Percentiles rank a stretch among this genome's conserved stretches.
Evolutionary conservation across 345 rosid species (phyloP).

Genomic region (Zanthoxylum bungeanum): DNA sequence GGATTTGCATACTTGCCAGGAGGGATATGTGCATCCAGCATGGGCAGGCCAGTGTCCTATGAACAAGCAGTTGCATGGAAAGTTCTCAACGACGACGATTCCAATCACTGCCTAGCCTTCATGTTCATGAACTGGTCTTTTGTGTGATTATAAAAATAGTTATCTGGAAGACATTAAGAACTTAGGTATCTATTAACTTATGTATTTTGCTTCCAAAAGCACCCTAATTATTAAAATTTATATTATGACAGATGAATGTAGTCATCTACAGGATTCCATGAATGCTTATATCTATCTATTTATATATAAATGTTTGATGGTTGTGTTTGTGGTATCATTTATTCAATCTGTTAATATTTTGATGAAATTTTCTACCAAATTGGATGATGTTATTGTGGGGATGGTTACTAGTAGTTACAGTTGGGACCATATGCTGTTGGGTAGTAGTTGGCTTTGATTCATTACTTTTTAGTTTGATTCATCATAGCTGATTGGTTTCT

Average conservation of each 20-base stretch:
- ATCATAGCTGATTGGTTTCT: background rate
- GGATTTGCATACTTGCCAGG: slow-evolving; percentile 70
- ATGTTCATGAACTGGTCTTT: slow-evolving; percentile 92
- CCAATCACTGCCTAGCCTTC: slow-evolving; percentile 74
- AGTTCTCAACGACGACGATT: slow-evolving; percentile 69
- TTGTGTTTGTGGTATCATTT: background rate
- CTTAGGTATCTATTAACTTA: slow-evolving; percentile 16
- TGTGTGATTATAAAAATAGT: slow-evolving; percentile 36
- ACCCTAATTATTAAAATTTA: background rate
- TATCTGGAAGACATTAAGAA: slow-evolving; percentile 6
- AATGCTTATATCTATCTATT: slow-evolving; percentile 3
- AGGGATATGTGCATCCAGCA: slow-evolving; percentile 82
- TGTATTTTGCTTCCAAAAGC: slow-evolving; percentile 13
- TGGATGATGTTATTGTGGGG: slow-evolving; percentile 4
- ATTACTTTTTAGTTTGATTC: background rate
- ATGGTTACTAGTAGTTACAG: too few relatives aligned
- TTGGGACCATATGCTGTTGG: slow-evolving; percentile 9
- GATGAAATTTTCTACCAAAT: slow-evolving; percentile 12
- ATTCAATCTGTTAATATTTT: background rate
- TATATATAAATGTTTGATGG: slow-evolving; percentile 2
- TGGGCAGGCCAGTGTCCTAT: slow-evolving; percentile 83
- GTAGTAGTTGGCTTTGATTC: slow-evolving; percentile 8
- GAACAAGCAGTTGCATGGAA: slow-evolving; percentile 88
- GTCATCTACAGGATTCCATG: slow-evolving; percentile 10
- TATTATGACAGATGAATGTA: slow-evolving; percentile 13